Conservation (phyloP, 495 filamentous ascomycete genomes). For the Penicillium ucsense region DNA sequence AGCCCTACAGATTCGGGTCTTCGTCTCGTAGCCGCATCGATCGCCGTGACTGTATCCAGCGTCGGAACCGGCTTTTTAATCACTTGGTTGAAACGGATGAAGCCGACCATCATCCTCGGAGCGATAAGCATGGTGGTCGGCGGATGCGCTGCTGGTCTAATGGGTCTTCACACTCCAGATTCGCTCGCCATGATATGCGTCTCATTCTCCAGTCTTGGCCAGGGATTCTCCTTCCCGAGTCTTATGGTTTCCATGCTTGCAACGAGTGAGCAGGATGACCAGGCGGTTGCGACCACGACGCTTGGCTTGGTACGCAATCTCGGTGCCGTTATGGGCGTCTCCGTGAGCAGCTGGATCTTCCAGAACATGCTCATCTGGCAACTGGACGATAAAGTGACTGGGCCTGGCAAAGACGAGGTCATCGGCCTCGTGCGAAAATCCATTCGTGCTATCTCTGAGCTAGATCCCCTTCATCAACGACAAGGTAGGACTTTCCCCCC, state of each 20-base stretch:
- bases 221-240: constrained; percentile 55
- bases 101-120: constrained; percentile 52
- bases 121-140: constrained; percentile 40
- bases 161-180: constrained; percentile 46
- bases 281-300: constrained; percentile 66
- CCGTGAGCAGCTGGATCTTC: constrained; percentile 60
- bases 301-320: constrained; percentile 58
- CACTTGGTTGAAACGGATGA: constrained; percentile 52
- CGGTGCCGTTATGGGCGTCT: constrained; percentile 62
- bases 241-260: constrained; percentile 61
- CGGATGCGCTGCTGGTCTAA: constrained; percentile 43
- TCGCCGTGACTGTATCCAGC: constrained; percentile 48
- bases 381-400: constrained; percentile 47
- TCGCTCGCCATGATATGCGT: constrained; percentile 54
- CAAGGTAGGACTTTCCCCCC: constrained; percentile 32
- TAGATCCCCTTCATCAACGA: constrained; percentile 39
- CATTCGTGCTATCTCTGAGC: constrained; percentile 37
- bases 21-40: constrained; percentile 52
- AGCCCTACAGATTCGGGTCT: constrained; percentile 62
- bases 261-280: constrained; percentile 55
- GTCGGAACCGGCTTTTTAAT: constrained; percentile 63
- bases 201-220: constrained; percentile 49
- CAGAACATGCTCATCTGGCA: constrained; percentile 59
- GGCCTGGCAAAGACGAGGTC: constrained; percentile 40
- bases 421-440: constrained; percentile 46